Conservation (phyloP, 495 filamentous ascomycete species). For the Glonium stellatum region DNA sequence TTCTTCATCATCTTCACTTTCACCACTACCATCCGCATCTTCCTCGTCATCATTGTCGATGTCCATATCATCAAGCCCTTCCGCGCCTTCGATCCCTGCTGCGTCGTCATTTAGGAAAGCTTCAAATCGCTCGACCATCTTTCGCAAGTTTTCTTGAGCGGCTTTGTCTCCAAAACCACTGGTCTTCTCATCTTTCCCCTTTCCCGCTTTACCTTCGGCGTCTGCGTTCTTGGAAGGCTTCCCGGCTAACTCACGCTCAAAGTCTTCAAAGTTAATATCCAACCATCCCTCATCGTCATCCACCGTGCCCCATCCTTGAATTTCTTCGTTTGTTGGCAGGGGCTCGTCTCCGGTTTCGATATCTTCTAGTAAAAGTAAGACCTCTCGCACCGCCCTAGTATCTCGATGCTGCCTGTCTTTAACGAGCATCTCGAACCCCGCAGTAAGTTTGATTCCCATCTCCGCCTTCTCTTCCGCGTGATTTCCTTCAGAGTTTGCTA, state of each 20-base stretch:
- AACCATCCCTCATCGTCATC: constrained; percentile 90
- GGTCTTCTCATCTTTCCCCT: constrained; percentile 28
- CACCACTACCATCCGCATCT: constrained; percentile 31
- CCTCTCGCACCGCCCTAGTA: constrained; percentile 60
- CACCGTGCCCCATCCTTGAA: constrained; percentile 56
- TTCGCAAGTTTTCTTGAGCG: constrained; percentile 75
- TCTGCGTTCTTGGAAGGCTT: constrained; percentile 31
- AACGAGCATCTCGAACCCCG: constrained; percentile 86
- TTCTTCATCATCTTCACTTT: constrained; percentile 64
- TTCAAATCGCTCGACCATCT: constrained; percentile 86
- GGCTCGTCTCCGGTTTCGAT: constrained; percentile 51
- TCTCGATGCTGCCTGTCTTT: constrained; percentile 56
- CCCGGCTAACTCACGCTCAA: constrained; percentile 72
- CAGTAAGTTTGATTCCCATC: constrained; percentile 81
- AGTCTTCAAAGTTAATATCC: constrained; percentile 81
- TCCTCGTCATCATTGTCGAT: constrained; percentile 52
- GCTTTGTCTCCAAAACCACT: constrained; percentile 64
- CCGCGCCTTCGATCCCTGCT: constrained; percentile 71
- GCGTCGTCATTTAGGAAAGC: constrained; percentile 84
- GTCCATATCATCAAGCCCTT: constrained; percentile 66
- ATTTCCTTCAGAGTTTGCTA: constrained; percentile 35
- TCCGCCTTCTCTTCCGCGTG: constrained; percentile 43
- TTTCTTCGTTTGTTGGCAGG: constrained; percentile 68
- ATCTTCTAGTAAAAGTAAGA: constrained; percentile 68
- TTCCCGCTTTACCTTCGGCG: constrained; percentile 22